A percentile compares a stretch with the other conserved stretches of the same genome.
phyloP scores from a whole-genome alignment of 2,329 filamentous ascomycete species.

The Scytalidium sp. region DNA sequence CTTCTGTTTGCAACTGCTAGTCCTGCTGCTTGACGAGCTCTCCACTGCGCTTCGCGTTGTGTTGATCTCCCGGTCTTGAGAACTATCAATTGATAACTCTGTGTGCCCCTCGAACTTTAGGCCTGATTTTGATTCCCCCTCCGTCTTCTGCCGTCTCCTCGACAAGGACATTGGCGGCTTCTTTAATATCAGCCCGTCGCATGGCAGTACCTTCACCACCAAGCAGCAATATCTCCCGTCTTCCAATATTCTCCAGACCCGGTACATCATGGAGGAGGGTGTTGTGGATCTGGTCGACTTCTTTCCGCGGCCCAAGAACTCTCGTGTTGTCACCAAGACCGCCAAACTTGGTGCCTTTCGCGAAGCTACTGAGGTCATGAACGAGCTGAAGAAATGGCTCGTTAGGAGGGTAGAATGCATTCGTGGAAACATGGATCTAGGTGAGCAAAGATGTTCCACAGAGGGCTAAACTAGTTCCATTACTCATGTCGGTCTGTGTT shows the following conservation, averaged over 20 bases:
- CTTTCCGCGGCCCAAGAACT: constrained; percentile 66
- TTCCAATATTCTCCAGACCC: constrained; percentile 72
- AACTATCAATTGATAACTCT: neutral
- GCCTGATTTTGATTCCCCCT: constrained; percentile 78
- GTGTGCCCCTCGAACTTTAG: constrained; percentile 35
- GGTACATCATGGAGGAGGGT: constrained; percentile 74
- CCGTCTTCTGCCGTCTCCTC: constrained; percentile 70
- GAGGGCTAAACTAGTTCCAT: too few relatives aligned
- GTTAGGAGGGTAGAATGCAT: constrained; percentile 71
- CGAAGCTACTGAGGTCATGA: constrained; percentile 51
- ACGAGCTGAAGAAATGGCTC: constrained; percentile 68
- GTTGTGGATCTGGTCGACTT: constrained; percentile 74
- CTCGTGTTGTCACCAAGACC: constrained; percentile 46
- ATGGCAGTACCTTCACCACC: constrained; percentile 55
- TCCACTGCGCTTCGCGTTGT: too few relatives aligned
- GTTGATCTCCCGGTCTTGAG: neutral
- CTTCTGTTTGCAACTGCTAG: constrained; percentile 2
- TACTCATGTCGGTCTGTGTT: neutral
- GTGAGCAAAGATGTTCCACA: constrained; percentile 34
- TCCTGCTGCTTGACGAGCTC: neutral
- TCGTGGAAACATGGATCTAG: constrained; percentile 61
- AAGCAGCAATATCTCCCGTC: constrained; percentile 78
- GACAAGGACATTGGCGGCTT: constrained; percentile 74
- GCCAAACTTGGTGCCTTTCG: constrained; percentile 50
- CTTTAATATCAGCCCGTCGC: constrained; percentile 62